A percentile compares a stretch with the other conserved stretches of the same genome.
Evolutionary conservation across 2,329 filamentous ascomycete genomes (phyloP).

Genomic region (Fusarium tanahbumbuense): DNA sequence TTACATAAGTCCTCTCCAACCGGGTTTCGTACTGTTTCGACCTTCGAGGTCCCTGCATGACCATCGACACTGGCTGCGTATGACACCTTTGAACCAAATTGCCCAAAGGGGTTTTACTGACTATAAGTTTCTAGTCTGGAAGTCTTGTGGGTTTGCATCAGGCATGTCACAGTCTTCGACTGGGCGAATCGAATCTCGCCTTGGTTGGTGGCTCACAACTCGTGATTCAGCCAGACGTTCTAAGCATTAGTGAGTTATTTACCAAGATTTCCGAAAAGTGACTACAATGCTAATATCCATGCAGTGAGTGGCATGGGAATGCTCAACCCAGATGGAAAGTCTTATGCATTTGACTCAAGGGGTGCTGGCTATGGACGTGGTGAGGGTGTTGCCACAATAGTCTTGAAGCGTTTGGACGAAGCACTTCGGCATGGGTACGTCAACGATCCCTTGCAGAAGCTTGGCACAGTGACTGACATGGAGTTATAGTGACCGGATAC

Average conservation of each 20-base stretch:
- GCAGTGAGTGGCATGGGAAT: conserved; percentile 10
- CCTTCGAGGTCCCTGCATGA: conserved; percentile 9
- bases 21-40: conserved; percentile 12
- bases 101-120: neutral
- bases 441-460: rapidly evolving
- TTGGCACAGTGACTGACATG: neutral
- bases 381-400: conserved; percentile 5
- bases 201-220: conserved; percentile 14
- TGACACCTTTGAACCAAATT: no score
- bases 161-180: conserved; percentile 4
- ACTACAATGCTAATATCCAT: rapidly evolving
- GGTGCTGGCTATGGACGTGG: conserved; percentile 9
- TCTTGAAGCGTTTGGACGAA: neutral
- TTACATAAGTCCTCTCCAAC: neutral
- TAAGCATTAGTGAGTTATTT: conserved; percentile 1
- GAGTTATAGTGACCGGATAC: neutral
- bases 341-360: conserved; percentile 6
- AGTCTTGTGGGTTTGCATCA: conserved; percentile 7
- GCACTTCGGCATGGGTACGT: neutral
- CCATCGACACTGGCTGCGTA: conserved; percentile 15
- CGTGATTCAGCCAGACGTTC: conserved; percentile 5
- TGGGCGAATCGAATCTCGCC: conserved; percentile 2
- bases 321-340: conserved; percentile 14
- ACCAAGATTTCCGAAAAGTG: rapidly evolving
- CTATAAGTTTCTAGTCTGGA: neutral